Evolutionary conservation across 83 land plant genomes (phyloP).

Genomic region (Thuja plicata): DNA sequence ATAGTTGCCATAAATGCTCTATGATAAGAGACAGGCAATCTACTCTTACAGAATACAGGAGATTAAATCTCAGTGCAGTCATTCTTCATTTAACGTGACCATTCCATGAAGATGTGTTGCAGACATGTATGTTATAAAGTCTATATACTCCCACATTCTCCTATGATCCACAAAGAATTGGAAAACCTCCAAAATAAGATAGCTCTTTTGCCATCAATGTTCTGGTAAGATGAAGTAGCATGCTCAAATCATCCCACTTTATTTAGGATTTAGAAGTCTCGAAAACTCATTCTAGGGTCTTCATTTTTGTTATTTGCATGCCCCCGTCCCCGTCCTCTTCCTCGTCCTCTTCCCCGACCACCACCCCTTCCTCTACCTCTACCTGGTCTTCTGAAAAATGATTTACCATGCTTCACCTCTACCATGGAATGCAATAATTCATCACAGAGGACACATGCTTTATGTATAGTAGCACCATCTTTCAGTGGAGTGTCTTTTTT

Average conservation of each 20-base stretch:
- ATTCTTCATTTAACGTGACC: neutral
- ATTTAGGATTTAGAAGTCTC: slow-evolving; percentile 60
- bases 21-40: neutral
- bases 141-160: neutral
- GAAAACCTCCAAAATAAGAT: neutral
- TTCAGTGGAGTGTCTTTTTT: slow-evolving; percentile 85
- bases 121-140: neutral
- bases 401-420: slow-evolving; percentile 91
- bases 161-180: neutral
- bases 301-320: slow-evolving; percentile 37
- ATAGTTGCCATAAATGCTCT: neutral
- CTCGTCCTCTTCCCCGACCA: slow-evolving; percentile 56
- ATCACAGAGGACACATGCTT: slow-evolving; percentile 88
- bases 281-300: slow-evolving; percentile 95
- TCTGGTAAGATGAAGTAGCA: neutral
- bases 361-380: slow-evolving; percentile 70
- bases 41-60: neutral
- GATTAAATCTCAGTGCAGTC: neutral
- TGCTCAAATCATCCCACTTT: neutral
- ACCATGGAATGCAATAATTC: slow-evolving; percentile 82
- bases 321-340: slow-evolving; percentile 66
- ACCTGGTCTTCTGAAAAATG: slow-evolving; percentile 56
- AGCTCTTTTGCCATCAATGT: neutral
- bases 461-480: slow-evolving; percentile 79
- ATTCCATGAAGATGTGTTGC: neutral